A percentile compares a stretch with the other conserved stretches of the same genome.
Conservation (phyloP, 768 basidiomycete genomes). For the Lactifluus echinatus region DNA sequence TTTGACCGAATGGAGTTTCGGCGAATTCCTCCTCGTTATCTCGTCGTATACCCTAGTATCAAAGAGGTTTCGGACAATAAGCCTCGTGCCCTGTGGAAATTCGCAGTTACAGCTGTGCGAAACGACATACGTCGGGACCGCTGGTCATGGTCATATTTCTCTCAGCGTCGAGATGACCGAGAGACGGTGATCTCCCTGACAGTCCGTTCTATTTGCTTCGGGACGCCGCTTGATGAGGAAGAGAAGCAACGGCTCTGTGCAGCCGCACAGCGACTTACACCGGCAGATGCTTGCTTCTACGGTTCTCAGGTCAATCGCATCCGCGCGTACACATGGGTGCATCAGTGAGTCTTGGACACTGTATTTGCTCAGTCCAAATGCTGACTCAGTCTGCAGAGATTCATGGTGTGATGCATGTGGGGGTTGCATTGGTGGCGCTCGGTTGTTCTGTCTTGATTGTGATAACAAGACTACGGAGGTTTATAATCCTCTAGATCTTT, state of each 20-base stretch:
- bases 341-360: constrained; percentile 17
- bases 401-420: constrained; percentile 24
- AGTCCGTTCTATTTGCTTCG: constrained; percentile 22
- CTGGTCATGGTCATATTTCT: constrained; percentile 28
- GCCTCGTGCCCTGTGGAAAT: constrained; percentile 26
- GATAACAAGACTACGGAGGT: constrained; percentile 8
- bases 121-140: constrained; percentile 21
- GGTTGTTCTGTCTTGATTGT: constrained; percentile 29
- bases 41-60: constrained; percentile 24
- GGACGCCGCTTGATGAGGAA: constrained; percentile 13
- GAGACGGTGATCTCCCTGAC: constrained; percentile 24
- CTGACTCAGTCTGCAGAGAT: constrained; percentile 8
- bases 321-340: constrained; percentile 22
- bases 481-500: constrained; percentile 26
- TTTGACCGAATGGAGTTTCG: constrained; percentile 21
- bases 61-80: constrained; percentile 21
- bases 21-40: constrained; percentile 20
- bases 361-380: background rate
- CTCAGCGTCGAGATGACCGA: constrained; percentile 25
- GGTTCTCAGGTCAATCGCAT: constrained; percentile 17
- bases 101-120: constrained; percentile 24
- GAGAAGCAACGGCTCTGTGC: constrained; percentile 20
- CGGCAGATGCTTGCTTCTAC: constrained; percentile 25
- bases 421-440: constrained; percentile 24
- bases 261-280: constrained; percentile 18